A percentile compares a stretch with the other conserved stretches of the same genome.
Evolutionary conservation across 2,329 filamentous ascomycete species (phyloP).

Genomic region (Pseudogymnoascus sp.): DNA sequence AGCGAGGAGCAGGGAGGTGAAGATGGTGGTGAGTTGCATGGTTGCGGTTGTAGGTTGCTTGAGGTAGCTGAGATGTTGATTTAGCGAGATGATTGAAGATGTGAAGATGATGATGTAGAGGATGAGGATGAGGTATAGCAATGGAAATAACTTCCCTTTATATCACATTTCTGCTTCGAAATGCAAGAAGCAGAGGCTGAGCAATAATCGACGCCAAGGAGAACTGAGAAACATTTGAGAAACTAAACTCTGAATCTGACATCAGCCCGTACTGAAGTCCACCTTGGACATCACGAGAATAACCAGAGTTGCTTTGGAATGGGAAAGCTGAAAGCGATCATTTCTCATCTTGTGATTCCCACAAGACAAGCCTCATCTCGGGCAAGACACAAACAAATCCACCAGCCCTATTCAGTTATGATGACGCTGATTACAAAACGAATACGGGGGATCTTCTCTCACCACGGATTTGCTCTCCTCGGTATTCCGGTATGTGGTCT

Average conservation of each 20-base stretch:
- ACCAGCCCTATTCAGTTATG: background rate
- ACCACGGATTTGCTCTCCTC: background rate
- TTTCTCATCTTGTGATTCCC: background rate
- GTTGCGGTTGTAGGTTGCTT: background rate
- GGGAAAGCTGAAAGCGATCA: background rate
- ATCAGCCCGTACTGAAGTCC: background rate
- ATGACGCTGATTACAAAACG: background rate
- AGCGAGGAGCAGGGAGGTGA: background rate
- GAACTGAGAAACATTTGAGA: background rate
- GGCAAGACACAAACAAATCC: background rate
- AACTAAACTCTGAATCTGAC: background rate
- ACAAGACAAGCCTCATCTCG: background rate
- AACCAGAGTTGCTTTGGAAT: background rate
- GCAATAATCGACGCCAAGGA: background rate
- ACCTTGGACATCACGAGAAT: background rate
- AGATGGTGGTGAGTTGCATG: background rate
- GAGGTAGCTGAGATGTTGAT: background rate
- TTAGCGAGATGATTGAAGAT: background rate
- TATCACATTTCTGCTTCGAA: background rate
- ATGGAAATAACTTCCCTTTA: background rate
- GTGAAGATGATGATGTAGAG: background rate
- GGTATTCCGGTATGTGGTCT: too few species aligned
- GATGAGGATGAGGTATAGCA: background rate
- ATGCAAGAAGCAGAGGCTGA: background rate
- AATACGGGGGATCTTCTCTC: background rate